Base-by-base conservation (phyloP, 2,329 filamentous ascomycete species). In the Xylogone sp. region DNA sequence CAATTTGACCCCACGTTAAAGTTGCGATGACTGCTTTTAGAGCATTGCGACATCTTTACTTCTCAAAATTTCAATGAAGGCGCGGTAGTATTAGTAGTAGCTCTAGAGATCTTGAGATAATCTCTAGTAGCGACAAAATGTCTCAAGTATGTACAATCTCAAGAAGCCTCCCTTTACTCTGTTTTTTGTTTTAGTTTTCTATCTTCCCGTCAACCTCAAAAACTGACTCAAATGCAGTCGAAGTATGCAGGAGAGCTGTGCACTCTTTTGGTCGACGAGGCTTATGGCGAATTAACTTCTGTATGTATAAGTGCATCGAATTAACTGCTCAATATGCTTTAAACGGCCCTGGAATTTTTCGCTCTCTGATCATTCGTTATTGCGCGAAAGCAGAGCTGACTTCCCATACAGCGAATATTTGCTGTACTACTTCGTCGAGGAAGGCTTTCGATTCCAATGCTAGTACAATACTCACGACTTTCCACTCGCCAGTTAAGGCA, bases 261-360 rank as follows among this genome's bases (percentile, higher is more conserved):
- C 76, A 82, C 86, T 75, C 84, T 96, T 68, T 81, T 97, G 57
- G 86, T 97, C 57, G 85, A 91, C 67, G 91, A 97, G 68, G 79
- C 89, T 53, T 93, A 94, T 70, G 94, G 94, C 66, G 89, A 96
- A 73, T 83, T 97, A 53, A 90, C 91, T 56, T 90, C 90, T 68
- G 93, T 97, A 87, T 65, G 87, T 75, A 44, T 54, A 22, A 44
- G n/a, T 51, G 47, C 27, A 39, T 27, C 45, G 13, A 42, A 13
- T 24, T 21, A 27, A 10, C 24, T 27, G 10, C 10, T 27, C 6
- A 5, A 27, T 5, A 6, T 10, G 24, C 8, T 12, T 19, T 5
- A 21, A 4, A 13, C n/a, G 13, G 4, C 19, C 22, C 43, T 27
- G 42, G 22, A 47, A 52, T 43, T 27, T 31, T 42, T 29, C 18